Base-by-base conservation (phyloP, 208 protist species). In the Naegleria lovaniensis region DNA sequence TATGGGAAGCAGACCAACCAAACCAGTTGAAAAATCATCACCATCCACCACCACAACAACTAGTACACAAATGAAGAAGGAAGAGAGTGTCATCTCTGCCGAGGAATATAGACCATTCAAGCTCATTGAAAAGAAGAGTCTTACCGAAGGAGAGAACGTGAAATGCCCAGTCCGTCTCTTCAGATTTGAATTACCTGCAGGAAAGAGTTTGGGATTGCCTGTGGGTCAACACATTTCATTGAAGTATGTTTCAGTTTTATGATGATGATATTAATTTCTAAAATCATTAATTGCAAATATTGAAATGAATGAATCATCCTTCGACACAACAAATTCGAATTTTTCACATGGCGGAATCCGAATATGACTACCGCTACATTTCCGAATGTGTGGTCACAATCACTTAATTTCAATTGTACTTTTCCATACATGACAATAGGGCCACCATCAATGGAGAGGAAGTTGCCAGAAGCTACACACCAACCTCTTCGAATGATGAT, bases 381-480 rank as follows among this genome's bases (percentile, higher is more conserved):
- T n/a, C n/a, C n/a, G n/a, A n/a, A n/a, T n/a, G n/a, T n/a, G n/a
- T n/a, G n/a, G n/a, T n/a, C n/a, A n/a, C n/a, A n/a, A n/a, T n/a
- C n/a, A n/a, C n/a, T n/a, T n/a, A n/a, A n/a, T n/a, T n/a, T n/a
- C n/a, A n/a, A n/a, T n/a, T n/a, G n/a, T n/a, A n/a, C n/a, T n/a
- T n/a, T n/a, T n/a, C n/a, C n/a, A n/a, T n/a, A n/a, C 15, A 15
- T 58, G 5, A 15, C 15, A 58, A 58, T 58, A 67, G 55, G 13
- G 55, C 55, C 22, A 29, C 55, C 4, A 33, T 75, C 59, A 84
- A 92, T 39, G 92, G 91, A 22, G 94, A 97, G 90, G 91, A 93
- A 51, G 94, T 97, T 51, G 90, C 94, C 76, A 95, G 97, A 91
- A 92, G 95, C 55, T 98, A 98, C 94, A 98, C 97, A 5, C 97